phyloP scores from a whole-genome alignment of 352 stramenopile genomes.

The Pythium volutum region DNA sequence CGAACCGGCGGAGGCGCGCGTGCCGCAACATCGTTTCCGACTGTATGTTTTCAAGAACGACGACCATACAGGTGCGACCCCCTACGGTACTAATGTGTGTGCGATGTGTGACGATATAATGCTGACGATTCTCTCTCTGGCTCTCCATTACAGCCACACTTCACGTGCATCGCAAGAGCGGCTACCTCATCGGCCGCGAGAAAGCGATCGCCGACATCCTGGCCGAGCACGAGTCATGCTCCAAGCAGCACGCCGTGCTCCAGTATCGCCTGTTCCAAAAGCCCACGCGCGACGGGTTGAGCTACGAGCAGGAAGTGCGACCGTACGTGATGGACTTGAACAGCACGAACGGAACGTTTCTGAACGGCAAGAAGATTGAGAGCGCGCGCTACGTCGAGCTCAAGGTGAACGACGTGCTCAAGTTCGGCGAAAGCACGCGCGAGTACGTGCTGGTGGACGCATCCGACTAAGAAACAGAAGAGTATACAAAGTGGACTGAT shows the following conservation, averaged over 20 bases:
- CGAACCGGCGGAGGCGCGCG: constrained; percentile 93
- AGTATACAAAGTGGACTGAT: background rate
- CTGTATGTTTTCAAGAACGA: constrained; percentile 98
- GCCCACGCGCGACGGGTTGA: constrained; percentile 50
- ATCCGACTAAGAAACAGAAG: constrained; percentile 16
- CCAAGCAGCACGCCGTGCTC: constrained; percentile 97
- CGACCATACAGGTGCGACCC: constrained; percentile 56
- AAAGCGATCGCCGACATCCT: constrained; percentile 93
- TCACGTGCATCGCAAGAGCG: constrained; percentile 94
- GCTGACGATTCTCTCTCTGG: background rate
- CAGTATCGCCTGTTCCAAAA: constrained; percentile 91
- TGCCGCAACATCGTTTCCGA: constrained; percentile 91
- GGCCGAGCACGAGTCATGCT: constrained; percentile 93
- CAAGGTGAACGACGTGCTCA: constrained; percentile 93
- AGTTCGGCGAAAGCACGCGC: constrained; percentile 95
- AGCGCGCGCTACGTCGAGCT: constrained; percentile 96
- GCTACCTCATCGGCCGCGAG: constrained; percentile 94
- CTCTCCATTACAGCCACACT: constrained; percentile 78
- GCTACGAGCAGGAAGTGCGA: constrained; percentile 60
- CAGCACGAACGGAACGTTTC: constrained; percentile 96
- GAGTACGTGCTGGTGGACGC: constrained; percentile 96
- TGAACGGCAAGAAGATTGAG: constrained; percentile 95
- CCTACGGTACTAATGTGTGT: too few relatives aligned
- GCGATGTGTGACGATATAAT: too few relatives aligned
- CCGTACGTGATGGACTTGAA: constrained; percentile 99